Conservation (phyloP, 2,329 filamentous ascomycete genomes). For the Zalaria sp. region DNA sequence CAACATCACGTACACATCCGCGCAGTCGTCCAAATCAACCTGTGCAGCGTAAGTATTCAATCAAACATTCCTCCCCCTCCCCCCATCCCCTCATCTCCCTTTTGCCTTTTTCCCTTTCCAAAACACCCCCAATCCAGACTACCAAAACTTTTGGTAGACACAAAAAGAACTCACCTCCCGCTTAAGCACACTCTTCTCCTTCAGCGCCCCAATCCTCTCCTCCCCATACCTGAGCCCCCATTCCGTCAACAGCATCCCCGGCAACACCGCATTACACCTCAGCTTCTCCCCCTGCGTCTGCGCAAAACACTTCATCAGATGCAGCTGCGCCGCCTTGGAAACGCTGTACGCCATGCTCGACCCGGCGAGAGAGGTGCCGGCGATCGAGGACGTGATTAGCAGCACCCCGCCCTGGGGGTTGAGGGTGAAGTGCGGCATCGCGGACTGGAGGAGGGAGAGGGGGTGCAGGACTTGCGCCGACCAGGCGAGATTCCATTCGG, state of each 20-base stretch:
- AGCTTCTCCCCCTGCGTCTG: conserved; percentile 47
- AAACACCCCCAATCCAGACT: not conserved
- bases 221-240: conserved; percentile 48
- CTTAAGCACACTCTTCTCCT: conserved; percentile 46
- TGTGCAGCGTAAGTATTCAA: conserved; percentile 8
- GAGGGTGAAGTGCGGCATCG: conserved; percentile 24
- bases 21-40: conserved; percentile 39
- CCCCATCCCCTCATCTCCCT: not conserved
- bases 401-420: conserved; percentile 45
- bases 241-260: conserved; percentile 52
- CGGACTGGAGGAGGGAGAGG: conserved; percentile 39
- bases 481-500: conserved; percentile 50
- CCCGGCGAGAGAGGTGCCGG: conserved; percentile 36
- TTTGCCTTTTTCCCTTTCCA: not conserved
- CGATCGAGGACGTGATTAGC: conserved; percentile 49
- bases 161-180: conserved; percentile 30
- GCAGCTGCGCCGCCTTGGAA: conserved; percentile 59
- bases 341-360: conserved; percentile 59
- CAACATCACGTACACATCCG: conserved; percentile 39
- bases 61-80: not conserved
- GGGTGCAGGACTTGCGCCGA: conserved; percentile 45
- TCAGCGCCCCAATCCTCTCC: conserved; percentile 41
- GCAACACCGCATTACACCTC: conserved; percentile 49
- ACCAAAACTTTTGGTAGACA: not conserved
- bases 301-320: conserved; percentile 52